Base-by-base conservation (phyloP, 2,329 filamentous ascomycete species). In the Thielaviopsis populi region DNA sequence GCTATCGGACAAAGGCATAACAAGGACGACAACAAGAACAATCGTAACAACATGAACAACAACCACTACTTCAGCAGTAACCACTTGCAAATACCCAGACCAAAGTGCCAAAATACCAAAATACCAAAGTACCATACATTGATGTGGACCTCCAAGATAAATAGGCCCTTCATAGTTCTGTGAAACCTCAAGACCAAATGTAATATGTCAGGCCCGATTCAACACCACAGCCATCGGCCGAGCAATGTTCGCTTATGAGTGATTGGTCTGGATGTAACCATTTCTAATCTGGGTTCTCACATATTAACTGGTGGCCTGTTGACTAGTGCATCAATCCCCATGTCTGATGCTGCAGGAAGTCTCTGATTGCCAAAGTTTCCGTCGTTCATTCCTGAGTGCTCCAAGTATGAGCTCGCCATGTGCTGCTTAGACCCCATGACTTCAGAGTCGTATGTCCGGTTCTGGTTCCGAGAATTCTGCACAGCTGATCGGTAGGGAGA, bases 291-390 rank as follows among this genome's bases (percentile, higher is more conserved):
- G 10, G 17, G 6, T 30, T 10, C 58, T 63, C 37, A 65, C 63
- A 63, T 66, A 43, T 50, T 54, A 5, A 40, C 56, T 2, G 61
- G 60, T 13, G 46, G 63, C 4, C 79, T 75, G 71, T 83, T 82
- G 68, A 84, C 81, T 65, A 84, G 79, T 61, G 79, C 75, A 61
- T 79, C 79, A 68, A 85, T 84, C 27, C 80, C 81, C 81, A 85
- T 84, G 68, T 84, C 82, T 59, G 79, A 78, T 67, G 79, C 80
- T 5, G 81, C 75, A 63, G 83, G 74, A 50, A 81, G 58, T 59
- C 41, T 59, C 13, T 65, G 63, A 7, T 50, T 37, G n/a, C 42
- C 53, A 59, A 62, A 65, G 30, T 65, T n/a, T 17, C 24, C 42
- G 73, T 68, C 77, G 76, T 8, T 74, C 73, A 67, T 56, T 19